Percentiles rank a stretch among this genome's conserved stretches.
These are phyloP conservation scores for Boletales sp. DNA, from an alignment of 768 basidiomycete species.

Conservation along the genomic window DNA sequence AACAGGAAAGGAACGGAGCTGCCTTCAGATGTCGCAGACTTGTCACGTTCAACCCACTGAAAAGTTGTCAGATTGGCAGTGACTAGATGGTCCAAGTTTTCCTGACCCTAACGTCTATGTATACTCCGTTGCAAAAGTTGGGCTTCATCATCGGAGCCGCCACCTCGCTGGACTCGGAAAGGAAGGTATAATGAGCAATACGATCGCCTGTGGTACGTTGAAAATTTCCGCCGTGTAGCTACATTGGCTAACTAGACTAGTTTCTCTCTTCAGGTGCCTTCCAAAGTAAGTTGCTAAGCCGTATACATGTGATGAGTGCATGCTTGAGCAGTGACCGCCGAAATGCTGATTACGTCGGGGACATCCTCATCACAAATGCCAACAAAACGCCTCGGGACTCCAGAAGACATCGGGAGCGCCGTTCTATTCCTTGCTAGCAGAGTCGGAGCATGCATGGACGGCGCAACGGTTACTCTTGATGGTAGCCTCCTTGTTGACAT, in stretches of 20 bases:
- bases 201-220: constrained; percentile 54
- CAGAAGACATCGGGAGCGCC: constrained; percentile 63
- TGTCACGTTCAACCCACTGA: too few relatives aligned
- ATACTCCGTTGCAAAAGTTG: constrained; percentile 64
- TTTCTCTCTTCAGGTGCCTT: constrained; percentile 30
- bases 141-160: constrained; percentile 54
- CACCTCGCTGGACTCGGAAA: constrained; percentile 55
- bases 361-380: constrained; percentile 44
- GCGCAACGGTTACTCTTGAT: constrained; percentile 59
- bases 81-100: constrained; percentile 54
- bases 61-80: constrained; percentile 54
- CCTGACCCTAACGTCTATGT: constrained; percentile 61
- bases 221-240: not conserved
- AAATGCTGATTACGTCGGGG: constrained; percentile 46
- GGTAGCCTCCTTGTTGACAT: constrained; percentile 51
- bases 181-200: constrained; percentile 59
- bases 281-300: constrained; percentile 26
- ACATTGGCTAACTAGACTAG: not conserved
- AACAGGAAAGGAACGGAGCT: too few relatives aligned
- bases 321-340: constrained; percentile 46
- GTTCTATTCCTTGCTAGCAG: constrained; percentile 59
- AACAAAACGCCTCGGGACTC: constrained; percentile 51
- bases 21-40: too few relatives aligned
- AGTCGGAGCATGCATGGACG: constrained; percentile 62
- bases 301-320: not conserved